Evolutionary conservation across 169 alveolate genomes (phyloP), one percentile per base, ranked within the genome.

Genomic region (Blepharisma undulans): DNA sequence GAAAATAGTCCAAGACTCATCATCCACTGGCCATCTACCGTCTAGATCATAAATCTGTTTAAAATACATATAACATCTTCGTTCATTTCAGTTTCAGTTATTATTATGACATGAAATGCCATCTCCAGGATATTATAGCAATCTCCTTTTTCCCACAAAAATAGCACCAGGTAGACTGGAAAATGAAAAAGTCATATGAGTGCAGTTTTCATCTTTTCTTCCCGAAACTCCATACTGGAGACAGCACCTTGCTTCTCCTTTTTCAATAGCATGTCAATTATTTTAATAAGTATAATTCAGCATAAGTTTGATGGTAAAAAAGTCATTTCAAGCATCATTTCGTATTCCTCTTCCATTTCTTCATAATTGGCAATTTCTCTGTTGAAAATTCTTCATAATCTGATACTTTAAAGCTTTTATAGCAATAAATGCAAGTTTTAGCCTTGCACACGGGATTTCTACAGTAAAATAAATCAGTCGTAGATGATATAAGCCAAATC

Each of bases 41-140:
- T 90, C 93, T 18, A 81, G n/a, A 18, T 90, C 91, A 22, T 66
- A 14, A 10, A 90, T 90, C 71, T 90, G 74, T 33, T 66, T 90
- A 19, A 90, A 81, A 33, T 81, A 90, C 93, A 90, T 90, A 12
- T 90, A 90, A 34, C 93, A 90, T 81, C 91, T 82, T 7, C 33
- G 21, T 18, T 22, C 36, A 60, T 81, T 25, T 4, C 32, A 34
- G 2, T 79, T 27, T 90, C 93, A 90, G 14, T 33, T 85, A 4
- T 48, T 25, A 33, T 81, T 81, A 61, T 90, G 93, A 19, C 10
- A 18, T 32, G 79, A 90, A 59, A 90, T 81, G 48, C 16, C 66
- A 30, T 21, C 86, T 21, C 18, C 27, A 10, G 8, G 4, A 29
- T 79, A 61, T 85, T 14, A n/a, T 22, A 27, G 30, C 86, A 29